Evolutionary conservation across 768 basidiomycete species (phyloP), one percentile per base, ranked within the genome.

Genomic region (Suillus placidus): DNA sequence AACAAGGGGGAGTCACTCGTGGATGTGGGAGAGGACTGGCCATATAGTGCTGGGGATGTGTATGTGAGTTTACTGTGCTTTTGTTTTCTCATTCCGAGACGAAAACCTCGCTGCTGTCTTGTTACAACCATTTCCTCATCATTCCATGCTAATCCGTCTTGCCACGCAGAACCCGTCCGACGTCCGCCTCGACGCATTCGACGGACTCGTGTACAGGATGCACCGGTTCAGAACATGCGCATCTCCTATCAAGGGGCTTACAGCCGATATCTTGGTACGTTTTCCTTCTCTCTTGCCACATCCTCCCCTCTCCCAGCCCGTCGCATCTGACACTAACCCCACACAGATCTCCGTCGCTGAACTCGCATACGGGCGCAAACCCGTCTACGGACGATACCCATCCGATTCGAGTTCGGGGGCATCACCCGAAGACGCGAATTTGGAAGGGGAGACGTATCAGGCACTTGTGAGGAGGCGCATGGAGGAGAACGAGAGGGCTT

Each of bases 191-290:
- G 72, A 80, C 2, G 82, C 85, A 77, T 75, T 88, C 10, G 83
- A 80, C 40, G 79, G 82, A 43, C 80, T 82, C 10, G 69, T 78
- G 0, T 95, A 95, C 70, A 86, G 95, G 20, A 89, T 93, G 87
- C 93, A 96, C 72, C 88, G 94, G 9, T 90, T 97, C 71, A 85
- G 92, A 42, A 88, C 90, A 3, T 82, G 82, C 0, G 89, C 89
- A 1, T 94, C 93, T 20, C 88, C 94, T 0, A 83, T 96, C 64
- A 94, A 93, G 74, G 94, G 94, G 1, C 76, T 96, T 3, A 95
- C 94, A 1, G 82, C 92, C 2, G 91, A 94, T 68, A 91, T 96
- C 16, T 78, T 96, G 61, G 93, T 93, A 68, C 66, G 89, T 65
- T 7, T 20, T 0, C 30, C 52, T 10, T 23, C 20, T 40, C 32